These are phyloP conservation scores for Xanthoparmelia taractica DNA, from an alignment of 495 filamentous ascomycete species.

Conservation along the genomic window DNA sequence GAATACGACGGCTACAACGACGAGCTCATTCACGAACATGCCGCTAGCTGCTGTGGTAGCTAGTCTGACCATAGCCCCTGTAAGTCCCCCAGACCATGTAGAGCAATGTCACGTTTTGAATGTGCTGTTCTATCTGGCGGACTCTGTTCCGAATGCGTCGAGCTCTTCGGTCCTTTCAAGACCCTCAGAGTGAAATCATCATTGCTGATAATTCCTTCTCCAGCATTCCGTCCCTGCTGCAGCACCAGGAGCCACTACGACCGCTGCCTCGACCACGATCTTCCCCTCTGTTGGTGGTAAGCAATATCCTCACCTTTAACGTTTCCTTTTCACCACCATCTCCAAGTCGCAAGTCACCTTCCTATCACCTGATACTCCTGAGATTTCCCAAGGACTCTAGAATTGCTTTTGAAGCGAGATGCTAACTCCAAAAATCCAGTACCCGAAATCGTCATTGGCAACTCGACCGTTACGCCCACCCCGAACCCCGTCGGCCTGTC, in stretches of 20 bases:
- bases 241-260: slow-evolving; percentile 13
- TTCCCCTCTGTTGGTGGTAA: slow-evolving; percentile 16
- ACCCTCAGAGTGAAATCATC: not conserved
- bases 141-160: not conserved
- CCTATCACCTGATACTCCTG: not conserved
- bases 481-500: slow-evolving; percentile 20
- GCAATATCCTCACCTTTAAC: not conserved
- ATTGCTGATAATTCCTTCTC: not conserved
- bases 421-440: not conserved
- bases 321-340: not conserved
- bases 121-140: too few species aligned
- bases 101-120: not conserved
- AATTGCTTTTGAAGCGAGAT: not conserved
- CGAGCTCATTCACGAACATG: slow-evolving; percentile 14
- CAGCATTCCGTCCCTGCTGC: slow-evolving; percentile 12
- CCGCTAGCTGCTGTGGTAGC: slow-evolving; percentile 14
- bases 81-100: slow-evolving; percentile 4
- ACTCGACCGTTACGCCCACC: slow-evolving; percentile 21
- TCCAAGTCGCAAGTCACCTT: not conserved
- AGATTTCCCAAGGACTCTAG: not conserved
- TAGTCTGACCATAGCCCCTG: slow-evolving; percentile 23
- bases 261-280: slow-evolving; percentile 10
- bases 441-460: slow-evolving; percentile 25
- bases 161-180: not conserved
- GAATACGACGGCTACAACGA: slow-evolving; percentile 21